A percentile compares a stretch with the other conserved stretches of the same genome.
Evolutionary conservation across 2,329 filamentous ascomycete species (phyloP).

Genomic region (Botrytis pseudocinerea): DNA sequence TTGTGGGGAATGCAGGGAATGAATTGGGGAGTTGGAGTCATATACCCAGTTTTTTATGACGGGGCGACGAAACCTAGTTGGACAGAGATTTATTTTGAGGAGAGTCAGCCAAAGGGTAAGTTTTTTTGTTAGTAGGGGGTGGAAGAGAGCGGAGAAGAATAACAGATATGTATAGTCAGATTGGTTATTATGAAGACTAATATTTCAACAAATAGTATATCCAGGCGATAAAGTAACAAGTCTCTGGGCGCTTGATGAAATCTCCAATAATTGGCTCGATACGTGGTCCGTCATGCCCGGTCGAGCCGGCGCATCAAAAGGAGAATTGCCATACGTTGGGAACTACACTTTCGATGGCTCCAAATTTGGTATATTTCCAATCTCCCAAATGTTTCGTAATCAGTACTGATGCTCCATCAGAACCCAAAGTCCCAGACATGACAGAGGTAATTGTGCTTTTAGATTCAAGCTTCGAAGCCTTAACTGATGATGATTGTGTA

Average conservation of each 20-base stretch:
- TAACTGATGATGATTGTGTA: background rate
- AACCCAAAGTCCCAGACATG: conserved; percentile 16
- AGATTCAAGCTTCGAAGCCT: background rate
- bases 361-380: background rate
- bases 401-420: background rate
- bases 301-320: background rate
- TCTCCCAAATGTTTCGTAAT: background rate
- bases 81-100: conserved; percentile 12
- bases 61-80: conserved; percentile 11
- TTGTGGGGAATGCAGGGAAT: conserved; percentile 11
- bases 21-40: conserved; percentile 12
- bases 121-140: background rate
- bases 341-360: conserved; percentile 17
- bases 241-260: conserved; percentile 2
- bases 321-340: conserved; percentile 6
- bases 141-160: background rate
- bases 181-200: background rate
- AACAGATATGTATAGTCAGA: no score
- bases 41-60: conserved; percentile 20
- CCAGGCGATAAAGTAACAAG: conserved; percentile 18
- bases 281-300: conserved; percentile 15
- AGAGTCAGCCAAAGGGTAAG: conserved; percentile 3
- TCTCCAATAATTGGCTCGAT: conserved; percentile 17
- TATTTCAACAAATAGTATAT: conserved; percentile 8
- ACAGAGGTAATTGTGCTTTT: background rate